phyloP scores from a whole-genome alignment of 495 filamentous ascomycete species.

The Aspergillus nanangensis region DNA sequence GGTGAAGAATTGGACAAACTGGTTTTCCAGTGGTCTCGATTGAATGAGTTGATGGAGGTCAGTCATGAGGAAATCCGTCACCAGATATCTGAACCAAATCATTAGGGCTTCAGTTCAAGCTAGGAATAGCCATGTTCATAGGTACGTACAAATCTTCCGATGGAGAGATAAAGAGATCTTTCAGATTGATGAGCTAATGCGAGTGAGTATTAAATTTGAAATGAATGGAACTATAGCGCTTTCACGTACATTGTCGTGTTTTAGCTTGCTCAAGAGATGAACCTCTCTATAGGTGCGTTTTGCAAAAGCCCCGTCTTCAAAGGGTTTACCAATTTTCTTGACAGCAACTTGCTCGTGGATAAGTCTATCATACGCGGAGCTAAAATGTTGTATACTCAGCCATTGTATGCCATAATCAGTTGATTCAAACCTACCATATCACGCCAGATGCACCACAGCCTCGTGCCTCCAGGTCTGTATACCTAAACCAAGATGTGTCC shows the following conservation, averaged over 20 bases:
- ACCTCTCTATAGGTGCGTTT: conserved; percentile 95
- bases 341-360: conserved; percentile 88
- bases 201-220: background rate
- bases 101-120: background rate
- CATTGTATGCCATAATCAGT: background rate
- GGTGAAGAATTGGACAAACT: conserved; percentile 98
- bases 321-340: conserved; percentile 99
- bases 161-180: conserved; percentile 97
- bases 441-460: conserved; percentile 97
- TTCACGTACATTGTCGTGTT: conserved; percentile 83
- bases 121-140: conserved; percentile 8
- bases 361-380: conserved; percentile 92
- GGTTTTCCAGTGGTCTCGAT: conserved; percentile 90
- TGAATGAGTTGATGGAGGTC: conserved; percentile 92
- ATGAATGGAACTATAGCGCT: background rate
- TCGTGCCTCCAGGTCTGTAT: conserved; percentile 91
- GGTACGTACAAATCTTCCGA: conserved; percentile 88
- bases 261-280: conserved; percentile 91
- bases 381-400: conserved; percentile 21
- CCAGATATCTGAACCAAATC: conserved; percentile 76
- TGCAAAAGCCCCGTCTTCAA: conserved; percentile 90
- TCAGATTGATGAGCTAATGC: conserved; percentile 83
- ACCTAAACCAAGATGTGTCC: conserved; percentile 43
- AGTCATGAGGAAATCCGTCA: conserved; percentile 92
- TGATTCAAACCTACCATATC: conserved; percentile 64